A percentile compares a stretch with the other conserved stretches of the same genome.
Evolutionary conservation across 176 grass and related monocot genomes (phyloP).

Genomic region (Juncus effusus): DNA sequence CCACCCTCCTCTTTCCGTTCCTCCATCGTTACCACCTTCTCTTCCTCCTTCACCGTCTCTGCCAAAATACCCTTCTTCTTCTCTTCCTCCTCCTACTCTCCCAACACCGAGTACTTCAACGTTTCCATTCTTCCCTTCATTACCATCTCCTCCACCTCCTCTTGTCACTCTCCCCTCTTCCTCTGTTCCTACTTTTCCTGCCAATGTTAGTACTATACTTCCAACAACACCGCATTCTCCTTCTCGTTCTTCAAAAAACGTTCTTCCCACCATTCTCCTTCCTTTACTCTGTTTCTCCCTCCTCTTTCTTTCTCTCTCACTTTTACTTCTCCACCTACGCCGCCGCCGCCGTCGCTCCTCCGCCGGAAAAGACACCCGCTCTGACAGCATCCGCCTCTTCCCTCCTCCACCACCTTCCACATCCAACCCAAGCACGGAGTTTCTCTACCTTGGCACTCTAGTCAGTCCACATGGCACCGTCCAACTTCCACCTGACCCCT

Average conservation of each 20-base stretch:
- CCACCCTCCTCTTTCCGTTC: not conserved
- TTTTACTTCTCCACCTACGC: conserved; percentile 17
- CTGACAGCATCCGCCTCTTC: conserved; percentile 41
- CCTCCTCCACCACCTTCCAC: conserved; percentile 11
- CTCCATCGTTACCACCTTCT: not conserved
- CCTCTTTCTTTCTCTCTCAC: conserved; percentile 25
- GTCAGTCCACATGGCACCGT: conserved; percentile 29
- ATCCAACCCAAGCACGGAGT: conserved; percentile 28
- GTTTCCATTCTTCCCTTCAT: conserved; percentile 37
- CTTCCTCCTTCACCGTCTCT: conserved; percentile 29
- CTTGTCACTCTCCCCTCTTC: not conserved
- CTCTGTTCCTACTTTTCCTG: conserved; percentile 32
- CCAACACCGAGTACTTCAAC: conserved; percentile 6
- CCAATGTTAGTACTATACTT: conserved; percentile 27
- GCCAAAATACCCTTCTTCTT: conserved; percentile 36
- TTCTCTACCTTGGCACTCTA: conserved; percentile 41
- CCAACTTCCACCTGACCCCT: conserved; percentile 3
- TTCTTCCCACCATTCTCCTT: conserved; percentile 20
- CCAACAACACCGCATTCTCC: conserved; percentile 23
- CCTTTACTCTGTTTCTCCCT: conserved; percentile 22
- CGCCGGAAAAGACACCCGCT: conserved; percentile 24
- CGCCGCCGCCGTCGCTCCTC: conserved; percentile 6
- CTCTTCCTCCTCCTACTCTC: conserved; percentile 21
- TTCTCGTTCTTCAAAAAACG: not conserved
- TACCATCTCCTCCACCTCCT: conserved; percentile 39